Base-by-base conservation (phyloP, 2,329 filamentous ascomycete genomes). In the Seiridium cupressi region DNA sequence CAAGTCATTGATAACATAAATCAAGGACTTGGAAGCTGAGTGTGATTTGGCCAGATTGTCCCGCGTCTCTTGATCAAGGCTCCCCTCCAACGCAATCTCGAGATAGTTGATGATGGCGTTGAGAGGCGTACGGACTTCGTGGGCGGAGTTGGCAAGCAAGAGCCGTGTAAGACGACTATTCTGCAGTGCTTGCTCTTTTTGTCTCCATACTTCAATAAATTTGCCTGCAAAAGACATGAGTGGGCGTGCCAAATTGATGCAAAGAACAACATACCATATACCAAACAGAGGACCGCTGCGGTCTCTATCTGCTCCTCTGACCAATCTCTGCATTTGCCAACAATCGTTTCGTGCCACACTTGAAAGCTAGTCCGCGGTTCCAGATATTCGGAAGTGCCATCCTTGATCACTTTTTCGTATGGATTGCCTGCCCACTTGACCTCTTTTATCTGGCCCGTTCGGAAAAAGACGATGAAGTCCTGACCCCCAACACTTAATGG, bases 101-200 rank as follows among this genome's bases (percentile, higher is more conserved):
- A 97, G 83, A 66, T 96, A 97, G 67, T 97, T 97, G 74, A 97
- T 96, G 68, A 97, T 96, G 13, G 93, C 93, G 69, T 97, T 97
- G 2, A 97, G 77, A 0, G 93, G 93, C 0, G 93, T 97, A 55
- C 93, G 88, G 7, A 97, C 92, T 77, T 97, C 93, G 64, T 97
- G 93, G 0, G 93, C 93, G 0, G 92, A 96, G 65, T 97, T 96
- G 4, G 92, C 91, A 31, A 97, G 79, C 1, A 97, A 76, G 3
- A 97, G 75, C 51, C 86, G 82, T 0, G 92, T 96, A 2, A 97
- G 79, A 61, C 93, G 89, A 65, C 90, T 96, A 70, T 81, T 94
- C 67, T 96, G 89, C 61, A 96, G 71, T 0, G 91, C 91, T 1
- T 88, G 89, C 72, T 97, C 93, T 65, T 96, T 96, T 70, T 96